Evolutionary conservation across 2,329 filamentous ascomycete species (phyloP), one percentile per base, ranked within the genome.

Genomic region (Parafenestella ontariensis): DNA sequence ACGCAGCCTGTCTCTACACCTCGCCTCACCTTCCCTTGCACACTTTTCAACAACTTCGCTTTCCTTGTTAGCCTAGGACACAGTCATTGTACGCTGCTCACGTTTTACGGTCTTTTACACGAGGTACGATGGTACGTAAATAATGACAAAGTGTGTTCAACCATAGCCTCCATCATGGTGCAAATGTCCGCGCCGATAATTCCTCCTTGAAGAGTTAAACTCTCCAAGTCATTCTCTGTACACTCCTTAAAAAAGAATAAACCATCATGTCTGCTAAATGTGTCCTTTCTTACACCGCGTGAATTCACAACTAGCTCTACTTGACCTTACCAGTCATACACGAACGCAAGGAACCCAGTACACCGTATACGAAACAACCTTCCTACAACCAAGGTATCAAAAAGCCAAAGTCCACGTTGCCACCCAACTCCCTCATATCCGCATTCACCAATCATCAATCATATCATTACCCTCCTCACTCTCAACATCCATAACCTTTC

Each of bases 401-500:
- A 39, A 39, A 3, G 9, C n/a, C n/a, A 39, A 39, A 39, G 7
- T 20, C 3, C 13, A 17, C 15, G 36, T 13, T 28, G 17, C 21
- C 18, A 15, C 18, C 36, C 18, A 2, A 17, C 21, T 24, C 21
- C n/a, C 15, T 20, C 18, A 15, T n/a, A 6, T 10, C 11, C 28
- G 23, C 31, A 4, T 11, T 57, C 52, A 74, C 78, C 78, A 81
- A 21, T 79, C 78, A 42, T 75, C 69, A 68, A 81, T 79, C 72
- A 81, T 75, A 47, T 78, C 76, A 65, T 81, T 82, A 36, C 64
- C 72, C 54, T 76, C 71, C 59, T 75, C 75, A 49, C 73, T 74
- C 49, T 79, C 75, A 28, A 78, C 76, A 54, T 75, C 71, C 70
- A 80, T 76, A n/a, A 80, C 74, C 62, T 80, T 80, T 55, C 79